A percentile compares a stretch with the other conserved stretches of the same genome.
These are phyloP conservation scores for Colletotrichum karsti DNA, from an alignment of 2,329 filamentous ascomycete species.

Conservation along the genomic window DNA sequence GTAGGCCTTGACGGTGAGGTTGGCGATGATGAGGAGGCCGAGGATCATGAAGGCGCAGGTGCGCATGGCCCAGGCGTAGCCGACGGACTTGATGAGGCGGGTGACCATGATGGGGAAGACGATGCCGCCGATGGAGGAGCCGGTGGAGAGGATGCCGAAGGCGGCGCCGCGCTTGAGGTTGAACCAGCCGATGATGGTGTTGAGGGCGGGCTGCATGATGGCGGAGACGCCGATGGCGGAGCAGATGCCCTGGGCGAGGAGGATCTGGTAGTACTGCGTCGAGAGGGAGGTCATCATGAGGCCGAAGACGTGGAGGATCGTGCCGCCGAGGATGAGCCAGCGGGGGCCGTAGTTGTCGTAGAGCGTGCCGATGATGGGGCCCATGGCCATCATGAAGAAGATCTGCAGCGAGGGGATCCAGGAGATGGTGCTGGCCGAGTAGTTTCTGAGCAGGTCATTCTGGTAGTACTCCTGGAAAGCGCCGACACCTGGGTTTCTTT, in stretches of 20 bases:
- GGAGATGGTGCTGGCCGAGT: conserved; percentile 64
- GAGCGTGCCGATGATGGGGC: conserved; percentile 68
- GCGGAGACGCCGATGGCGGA: conserved; percentile 45
- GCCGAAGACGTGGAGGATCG: conserved; percentile 65
- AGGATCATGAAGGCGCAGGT: conserved; percentile 47
- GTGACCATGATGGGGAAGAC: conserved; percentile 50
- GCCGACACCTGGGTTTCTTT: conserved; percentile 45
- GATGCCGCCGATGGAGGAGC: conserved; percentile 47
- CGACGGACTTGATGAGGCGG: conserved; percentile 42
- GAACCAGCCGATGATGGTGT: conserved; percentile 43
- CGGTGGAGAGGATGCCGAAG: conserved; percentile 45
- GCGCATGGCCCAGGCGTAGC: conserved; percentile 51
- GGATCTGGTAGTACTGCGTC: conserved; percentile 49
- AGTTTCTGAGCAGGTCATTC: conserved; percentile 52
- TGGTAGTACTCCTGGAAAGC: conserved; percentile 69
- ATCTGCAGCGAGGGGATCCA: conserved; percentile 68
- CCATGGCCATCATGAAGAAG: conserved; percentile 62
- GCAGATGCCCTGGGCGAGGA: conserved; percentile 48
- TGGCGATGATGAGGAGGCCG: conserved; percentile 40
- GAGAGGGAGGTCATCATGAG: conserved; percentile 69
- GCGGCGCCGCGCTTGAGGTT: conserved; percentile 41
- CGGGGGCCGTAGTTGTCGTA: conserved; percentile 72
- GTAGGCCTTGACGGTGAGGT: conserved; percentile 40
- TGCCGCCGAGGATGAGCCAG: conserved; percentile 60
- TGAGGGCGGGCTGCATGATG: conserved; percentile 44